Conservation (phyloP, 1,284 basidiomycete genomes). For the Pholiota adiposa region DNA sequence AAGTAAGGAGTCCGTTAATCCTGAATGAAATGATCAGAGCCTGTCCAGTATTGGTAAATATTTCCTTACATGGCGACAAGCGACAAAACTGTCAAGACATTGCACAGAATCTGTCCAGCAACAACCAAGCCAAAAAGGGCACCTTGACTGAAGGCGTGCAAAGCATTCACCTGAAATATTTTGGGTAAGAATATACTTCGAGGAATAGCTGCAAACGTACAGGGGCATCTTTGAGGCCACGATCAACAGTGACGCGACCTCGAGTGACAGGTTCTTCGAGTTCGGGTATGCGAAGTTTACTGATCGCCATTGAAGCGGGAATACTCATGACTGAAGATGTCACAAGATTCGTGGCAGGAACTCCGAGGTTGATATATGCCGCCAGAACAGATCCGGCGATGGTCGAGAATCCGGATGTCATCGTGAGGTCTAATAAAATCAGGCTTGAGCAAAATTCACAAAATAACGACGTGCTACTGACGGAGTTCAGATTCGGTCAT, state of each 20-base stretch:
- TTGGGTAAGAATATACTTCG: background rate
- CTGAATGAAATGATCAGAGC: conserved; percentile 22
- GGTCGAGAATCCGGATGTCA: conserved; percentile 92
- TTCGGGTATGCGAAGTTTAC: conserved; percentile 87
- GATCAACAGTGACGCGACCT: conserved; percentile 79
- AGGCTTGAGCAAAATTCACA: background rate
- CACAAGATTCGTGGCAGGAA: conserved; percentile 82
- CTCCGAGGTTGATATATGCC: conserved; percentile 85
- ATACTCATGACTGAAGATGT: conserved; percentile 95
- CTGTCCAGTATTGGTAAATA: background rate
- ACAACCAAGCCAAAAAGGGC: conserved; percentile 86
- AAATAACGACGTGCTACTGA: conserved; percentile 13
- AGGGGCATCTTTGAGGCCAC: conserved; percentile 60
- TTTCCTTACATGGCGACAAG: conserved; percentile 66
- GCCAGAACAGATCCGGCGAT: conserved; percentile 89
- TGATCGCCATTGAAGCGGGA: conserved; percentile 90
- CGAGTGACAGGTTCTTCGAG: conserved; percentile 85
- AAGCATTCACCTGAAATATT: conserved; percentile 64
- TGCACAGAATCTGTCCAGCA: conserved; percentile 85
- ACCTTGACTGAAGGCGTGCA: conserved; percentile 92
- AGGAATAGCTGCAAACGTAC: conserved; percentile 29
- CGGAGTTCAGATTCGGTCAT: conserved; percentile 91
- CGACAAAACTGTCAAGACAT: conserved; percentile 81
- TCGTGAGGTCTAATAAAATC: conserved; percentile 62
- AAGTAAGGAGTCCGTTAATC: conserved; percentile 87